These are phyloP conservation scores for Clathrospora elynae DNA, from an alignment of 2,329 filamentous ascomycete species.

Conservation along the genomic window DNA sequence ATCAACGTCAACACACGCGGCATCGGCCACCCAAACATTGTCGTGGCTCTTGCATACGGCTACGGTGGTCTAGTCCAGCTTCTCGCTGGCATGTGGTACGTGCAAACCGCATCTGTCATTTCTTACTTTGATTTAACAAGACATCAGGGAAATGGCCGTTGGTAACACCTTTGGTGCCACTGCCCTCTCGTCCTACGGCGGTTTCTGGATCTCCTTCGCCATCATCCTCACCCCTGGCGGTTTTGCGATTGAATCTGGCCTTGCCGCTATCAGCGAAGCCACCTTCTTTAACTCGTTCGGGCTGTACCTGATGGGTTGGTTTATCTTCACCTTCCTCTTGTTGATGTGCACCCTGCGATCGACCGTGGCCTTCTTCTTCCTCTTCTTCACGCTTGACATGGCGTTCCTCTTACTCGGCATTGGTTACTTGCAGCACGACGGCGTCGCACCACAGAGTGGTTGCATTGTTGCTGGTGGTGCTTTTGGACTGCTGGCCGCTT, in stretches of 20 bases:
- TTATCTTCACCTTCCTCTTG: conserved; percentile 63
- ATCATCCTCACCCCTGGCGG: conserved; percentile 63
- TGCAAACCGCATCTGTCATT: conserved; percentile 23
- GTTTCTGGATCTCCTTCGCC: conserved; percentile 66
- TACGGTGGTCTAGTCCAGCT: conserved; percentile 59
- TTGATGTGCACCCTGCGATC: conserved; percentile 63
- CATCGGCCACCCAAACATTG: conserved; percentile 53
- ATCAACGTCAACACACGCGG: conserved; percentile 55
- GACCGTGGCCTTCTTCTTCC: conserved; percentile 62
- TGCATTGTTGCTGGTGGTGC: conserved; percentile 60
- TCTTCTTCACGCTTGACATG: conserved; percentile 64
- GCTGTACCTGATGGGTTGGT: conserved; percentile 65
- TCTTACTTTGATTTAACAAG: conserved; percentile 5
- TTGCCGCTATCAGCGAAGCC: conserved; percentile 37
- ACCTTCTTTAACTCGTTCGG: conserved; percentile 60
- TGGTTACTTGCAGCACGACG: conserved; percentile 56
- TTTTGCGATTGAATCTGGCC: conserved; percentile 55
- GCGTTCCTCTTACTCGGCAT: conserved; percentile 64
- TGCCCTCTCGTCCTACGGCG: conserved; percentile 64
- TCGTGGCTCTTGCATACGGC: conserved; percentile 56
- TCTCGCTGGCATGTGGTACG: conserved; percentile 61
- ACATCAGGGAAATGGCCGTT: conserved; percentile 57
- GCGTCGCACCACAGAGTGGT: conserved; percentile 47
- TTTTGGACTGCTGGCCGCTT: conserved; percentile 60
- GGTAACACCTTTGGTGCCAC: conserved; percentile 69